Evolutionary conservation across 1,139 yeast species (phyloP), one percentile per base, ranked within the genome.

Genomic region (Geotrichum aggregatum): DNA sequence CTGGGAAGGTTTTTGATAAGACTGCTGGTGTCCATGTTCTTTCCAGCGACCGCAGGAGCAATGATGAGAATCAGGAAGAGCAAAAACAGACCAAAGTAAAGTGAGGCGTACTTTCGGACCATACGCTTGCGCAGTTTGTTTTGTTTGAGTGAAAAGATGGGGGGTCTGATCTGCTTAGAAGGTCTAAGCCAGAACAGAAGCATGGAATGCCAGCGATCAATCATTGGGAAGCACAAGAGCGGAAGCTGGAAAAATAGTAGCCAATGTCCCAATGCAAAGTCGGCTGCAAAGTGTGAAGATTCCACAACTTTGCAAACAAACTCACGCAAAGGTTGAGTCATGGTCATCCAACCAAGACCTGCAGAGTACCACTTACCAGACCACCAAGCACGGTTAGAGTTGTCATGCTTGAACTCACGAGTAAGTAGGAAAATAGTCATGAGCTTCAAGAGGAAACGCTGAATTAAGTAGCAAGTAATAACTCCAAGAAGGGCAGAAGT

Each of bases 161-260:
- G 99, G 60, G 98, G 98, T 74, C 99, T 87, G 67, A 92, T 92
- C 76, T 92, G 96, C 75, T 95, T 85, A 57, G 95, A 84, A 58
- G 98, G 98, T 72, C 89, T 87, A 74, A 92, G 84, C 99, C 99
- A 92, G 83, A 92, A 92, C 74, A 92, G 80, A 92, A 92, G 84
- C 74, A 91, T 86, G 46, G 98, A 91, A 75, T 92, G 99, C 95
- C 96, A 89, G 77, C 91, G 87, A 76, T 92, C 98, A 71, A 91
- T 76, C 72, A 82, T 78, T 66, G 99, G 99, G 64, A 92, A 74
- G 61, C 80, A 77, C 62, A 94, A 78, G 54, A 89, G 68, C 64
- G 99, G 99, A 69, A 88, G 78, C 75, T 92, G 98, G 63, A 83
- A 76, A 78, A 92, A 87, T 70, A 92, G 76, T 57, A 92, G 76